phyloP scores from a whole-genome alignment of 331 rosid species.

The Telfairia occidentalis region DNA sequence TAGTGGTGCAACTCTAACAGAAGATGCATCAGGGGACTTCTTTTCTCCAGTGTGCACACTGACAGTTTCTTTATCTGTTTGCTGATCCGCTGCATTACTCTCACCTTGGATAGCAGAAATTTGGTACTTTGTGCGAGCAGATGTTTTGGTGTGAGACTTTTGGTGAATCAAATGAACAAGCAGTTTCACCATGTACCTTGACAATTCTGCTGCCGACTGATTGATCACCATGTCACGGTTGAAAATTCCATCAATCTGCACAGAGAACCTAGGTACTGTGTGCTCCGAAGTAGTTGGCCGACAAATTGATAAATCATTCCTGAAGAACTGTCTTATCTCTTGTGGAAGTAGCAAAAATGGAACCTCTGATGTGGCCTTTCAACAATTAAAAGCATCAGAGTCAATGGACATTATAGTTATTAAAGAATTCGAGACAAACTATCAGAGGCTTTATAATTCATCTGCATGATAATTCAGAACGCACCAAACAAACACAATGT shows the following conservation, averaged over 20 bases:
- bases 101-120: constrained; percentile 18
- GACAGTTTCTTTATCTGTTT: constrained; percentile 24
- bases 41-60: constrained; percentile 15
- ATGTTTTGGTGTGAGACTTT: constrained; percentile 43
- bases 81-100: constrained; percentile 19
- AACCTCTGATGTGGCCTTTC: constrained; percentile 83
- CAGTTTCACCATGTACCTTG: constrained; percentile 53
- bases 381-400: constrained; percentile 15
- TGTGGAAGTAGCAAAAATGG: constrained; percentile 54
- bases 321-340: constrained; percentile 56
- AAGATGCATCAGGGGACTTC: constrained; percentile 31
- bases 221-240: constrained; percentile 44
- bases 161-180: constrained; percentile 62
- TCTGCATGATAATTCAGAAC: not conserved
- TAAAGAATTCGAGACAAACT: not conserved
- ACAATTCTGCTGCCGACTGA: constrained; percentile 48
- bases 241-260: constrained; percentile 55
- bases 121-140: constrained; percentile 15
- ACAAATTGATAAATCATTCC: constrained; percentile 32
- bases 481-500: not conserved
- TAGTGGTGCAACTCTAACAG: constrained; percentile 34
- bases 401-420: not conserved
- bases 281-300: constrained; percentile 41
- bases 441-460: not conserved
- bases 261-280: constrained; percentile 49